phyloP scores from a whole-genome alignment of 345 rosid genomes.

The Eucalyptus regnans region DNA sequence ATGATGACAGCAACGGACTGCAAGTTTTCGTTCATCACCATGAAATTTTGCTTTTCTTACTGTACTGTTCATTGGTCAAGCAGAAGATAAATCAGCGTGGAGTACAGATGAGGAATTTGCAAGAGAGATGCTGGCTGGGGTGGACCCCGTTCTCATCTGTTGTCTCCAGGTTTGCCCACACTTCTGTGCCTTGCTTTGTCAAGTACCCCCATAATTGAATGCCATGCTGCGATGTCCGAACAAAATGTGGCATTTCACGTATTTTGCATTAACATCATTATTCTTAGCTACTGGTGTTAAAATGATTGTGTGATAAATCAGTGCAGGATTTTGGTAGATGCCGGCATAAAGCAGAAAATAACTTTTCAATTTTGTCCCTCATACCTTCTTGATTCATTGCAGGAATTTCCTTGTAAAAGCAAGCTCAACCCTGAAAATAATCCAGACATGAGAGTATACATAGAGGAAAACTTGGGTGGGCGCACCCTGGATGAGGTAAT shows the following conservation, averaged over 20 bases:
- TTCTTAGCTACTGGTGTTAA: not conserved
- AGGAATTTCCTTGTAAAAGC: constrained; percentile 74
- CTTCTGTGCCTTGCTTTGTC: not conserved
- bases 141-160: constrained; percentile 48
- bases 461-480: constrained; percentile 38
- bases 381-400: not conserved
- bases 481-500: constrained; percentile 41
- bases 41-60: not conserved
- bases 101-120: constrained; percentile 69
- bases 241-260: not conserved
- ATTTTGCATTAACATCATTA: not conserved
- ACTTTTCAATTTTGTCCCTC: not conserved
- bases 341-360: not conserved
- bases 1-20: not conserved
- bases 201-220: not conserved
- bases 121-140: constrained; percentile 81
- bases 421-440: constrained; percentile 43
- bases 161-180: constrained; percentile 32
- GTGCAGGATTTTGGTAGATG: not conserved
- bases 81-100: constrained; percentile 64
- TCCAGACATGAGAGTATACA: constrained; percentile 33
- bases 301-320: not conserved
- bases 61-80: not conserved
- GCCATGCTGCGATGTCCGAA: not conserved
- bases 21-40: not conserved